Conservation (phyloP, 2,329 filamentous ascomycete genomes). For the Colletotrichum ledebouriae region DNA sequence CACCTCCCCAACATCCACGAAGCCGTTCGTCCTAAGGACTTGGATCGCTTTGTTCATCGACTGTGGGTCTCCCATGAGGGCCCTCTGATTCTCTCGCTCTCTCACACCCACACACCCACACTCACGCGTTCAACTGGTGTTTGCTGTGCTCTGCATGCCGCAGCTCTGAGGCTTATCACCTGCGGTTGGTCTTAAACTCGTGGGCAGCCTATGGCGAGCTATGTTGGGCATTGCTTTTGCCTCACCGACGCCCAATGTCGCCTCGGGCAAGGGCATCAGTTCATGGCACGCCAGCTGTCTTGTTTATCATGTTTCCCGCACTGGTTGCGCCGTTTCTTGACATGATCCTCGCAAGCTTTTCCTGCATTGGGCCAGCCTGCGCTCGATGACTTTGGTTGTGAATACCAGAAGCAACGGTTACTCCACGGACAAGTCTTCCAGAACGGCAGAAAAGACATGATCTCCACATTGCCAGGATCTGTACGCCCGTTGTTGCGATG, state of each 20-base stretch:
- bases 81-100: not conserved
- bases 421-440: not conserved
- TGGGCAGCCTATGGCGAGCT: not conserved
- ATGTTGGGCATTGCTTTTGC: conserved; percentile 13
- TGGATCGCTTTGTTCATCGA: conserved; percentile 6
- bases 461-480: not conserved
- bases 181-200: not conserved
- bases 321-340: not conserved
- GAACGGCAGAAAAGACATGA: not conserved
- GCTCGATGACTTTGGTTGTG: not conserved
- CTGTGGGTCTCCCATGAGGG: conserved; percentile 7
- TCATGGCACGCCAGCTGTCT: conserved; percentile 4
- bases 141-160: not conserved
- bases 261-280: not conserved
- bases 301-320: conserved; percentile 5
- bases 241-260: not conserved
- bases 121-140: not conserved
- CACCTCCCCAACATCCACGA: not conserved
- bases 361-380: not conserved
- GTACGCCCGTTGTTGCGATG: not conserved
- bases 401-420: not conserved
- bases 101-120: not conserved
- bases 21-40: not conserved
- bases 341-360: conserved; percentile 12
- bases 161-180: conserved; percentile 3